Evolutionary conservation across 805 yeast genomes (phyloP).

Genomic region (Candida sonorensis): DNA sequence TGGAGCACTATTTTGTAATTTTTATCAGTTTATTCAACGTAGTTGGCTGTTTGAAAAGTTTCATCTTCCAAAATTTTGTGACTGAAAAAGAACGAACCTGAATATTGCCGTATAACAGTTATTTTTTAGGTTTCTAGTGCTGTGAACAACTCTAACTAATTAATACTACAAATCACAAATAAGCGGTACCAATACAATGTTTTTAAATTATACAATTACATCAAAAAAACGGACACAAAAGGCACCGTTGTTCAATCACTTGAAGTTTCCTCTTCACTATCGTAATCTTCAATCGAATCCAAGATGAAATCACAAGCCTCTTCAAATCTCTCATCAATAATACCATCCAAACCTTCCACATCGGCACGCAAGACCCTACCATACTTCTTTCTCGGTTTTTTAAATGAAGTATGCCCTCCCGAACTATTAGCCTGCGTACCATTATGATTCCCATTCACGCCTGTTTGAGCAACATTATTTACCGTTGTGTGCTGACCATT

Average conservation of each 20-base stretch:
- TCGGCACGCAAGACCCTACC: constrained; percentile 81
- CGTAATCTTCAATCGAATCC: constrained; percentile 69
- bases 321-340: constrained; percentile 73
- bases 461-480: constrained; percentile 2
- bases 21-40: too few species aligned
- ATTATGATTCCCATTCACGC: neutral
- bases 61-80: too few species aligned
- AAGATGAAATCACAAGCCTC: constrained; percentile 81
- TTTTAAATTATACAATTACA: too few species aligned
- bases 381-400: constrained; percentile 81
- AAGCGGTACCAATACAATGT: too few species aligned
- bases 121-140: too few species aligned
- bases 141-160: too few species aligned
- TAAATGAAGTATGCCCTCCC: constrained; percentile 24
- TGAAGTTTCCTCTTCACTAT: constrained; percentile 23
- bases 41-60: too few species aligned
- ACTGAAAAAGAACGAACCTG: too few species aligned
- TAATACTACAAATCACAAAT: too few species aligned
- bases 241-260: neutral
- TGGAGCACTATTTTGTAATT: too few species aligned
- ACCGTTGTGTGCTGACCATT: constrained; percentile 5
- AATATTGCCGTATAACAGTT: too few species aligned
- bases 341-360: constrained; percentile 66
- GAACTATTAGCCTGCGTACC: neutral
- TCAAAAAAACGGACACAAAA: neutral